A percentile compares a stretch with the other conserved stretches of the same genome.
Conservation (phyloP, 169 alveolate genomes). For the Plasmodium ovale region DNA sequence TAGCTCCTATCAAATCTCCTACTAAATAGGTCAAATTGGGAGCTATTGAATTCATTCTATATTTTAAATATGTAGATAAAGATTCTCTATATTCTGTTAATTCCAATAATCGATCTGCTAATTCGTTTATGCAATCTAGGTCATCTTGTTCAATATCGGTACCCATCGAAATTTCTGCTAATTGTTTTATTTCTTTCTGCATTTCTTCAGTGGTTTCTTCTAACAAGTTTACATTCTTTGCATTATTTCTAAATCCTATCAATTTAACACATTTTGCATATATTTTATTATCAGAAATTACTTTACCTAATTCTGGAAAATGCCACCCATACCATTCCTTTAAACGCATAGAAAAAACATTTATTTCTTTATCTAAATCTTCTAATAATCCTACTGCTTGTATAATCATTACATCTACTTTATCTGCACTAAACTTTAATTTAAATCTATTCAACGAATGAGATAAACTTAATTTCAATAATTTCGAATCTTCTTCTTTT, state of each 20-base stretch:
- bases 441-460: slow-evolving; percentile 95
- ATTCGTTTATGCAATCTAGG: slow-evolving; percentile 92
- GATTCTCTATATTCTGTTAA: slow-evolving; percentile 95
- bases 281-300: slow-evolving; percentile 94
- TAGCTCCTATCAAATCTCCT: slow-evolving; percentile 99
- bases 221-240: slow-evolving; percentile 84
- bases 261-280: slow-evolving; percentile 93
- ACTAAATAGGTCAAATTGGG: slow-evolving; percentile 98
- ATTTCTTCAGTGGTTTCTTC: slow-evolving; percentile 94
- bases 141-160: slow-evolving; percentile 98
- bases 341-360: slow-evolving; percentile 99
- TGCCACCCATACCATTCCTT: slow-evolving; percentile 99
- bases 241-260: slow-evolving; percentile 93
- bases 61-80: slow-evolving; percentile 95
- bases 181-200: slow-evolving; percentile 96
- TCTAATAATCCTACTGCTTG: slow-evolving; percentile 99
- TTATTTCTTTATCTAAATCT: slow-evolving; percentile 97
- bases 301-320: slow-evolving; percentile 99
- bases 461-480: slow-evolving; percentile 87
- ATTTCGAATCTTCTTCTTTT: slow-evolving; percentile 86
- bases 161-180: slow-evolving; percentile 99
- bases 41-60: slow-evolving; percentile 99
- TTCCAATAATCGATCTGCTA: slow-evolving; percentile 96
- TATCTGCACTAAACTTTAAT: slow-evolving; percentile 98
- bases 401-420: slow-evolving; percentile 99